A percentile compares a stretch with the other conserved stretches of the same genome.
Conservation (phyloP, 2,329 filamentous ascomycete species). For the Arthrobotrys sphaeroides region DNA sequence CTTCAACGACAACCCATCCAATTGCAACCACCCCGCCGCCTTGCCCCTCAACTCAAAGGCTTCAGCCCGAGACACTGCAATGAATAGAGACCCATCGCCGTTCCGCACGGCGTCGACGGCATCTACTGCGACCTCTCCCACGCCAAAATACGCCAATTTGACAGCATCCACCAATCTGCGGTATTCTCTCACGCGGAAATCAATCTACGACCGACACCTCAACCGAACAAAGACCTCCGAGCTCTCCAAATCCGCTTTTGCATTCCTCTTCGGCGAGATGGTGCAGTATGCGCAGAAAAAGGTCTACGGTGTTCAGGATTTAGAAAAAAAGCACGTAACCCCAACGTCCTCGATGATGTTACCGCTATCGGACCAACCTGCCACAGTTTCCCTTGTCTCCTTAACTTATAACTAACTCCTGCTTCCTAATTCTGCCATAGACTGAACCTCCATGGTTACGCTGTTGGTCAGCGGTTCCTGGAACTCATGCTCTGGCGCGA, state of each 20-base stretch:
- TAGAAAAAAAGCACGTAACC: constrained; percentile 78
- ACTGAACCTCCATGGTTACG: constrained; percentile 89
- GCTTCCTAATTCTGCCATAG: constrained; percentile 63
- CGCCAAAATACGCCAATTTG: constrained; percentile 51
- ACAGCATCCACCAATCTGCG: constrained; percentile 71
- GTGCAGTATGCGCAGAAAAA: constrained; percentile 90
- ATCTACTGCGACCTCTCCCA: constrained; percentile 64
- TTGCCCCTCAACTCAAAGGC: too few relatives aligned
- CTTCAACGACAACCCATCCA: neutral
- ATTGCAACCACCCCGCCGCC: neutral
- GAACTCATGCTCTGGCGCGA: constrained; percentile 92
- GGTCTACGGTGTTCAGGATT: constrained; percentile 90
- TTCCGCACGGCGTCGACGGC: constrained; percentile 22
- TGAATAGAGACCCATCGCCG: constrained; percentile 48
- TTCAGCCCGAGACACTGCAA: neutral
- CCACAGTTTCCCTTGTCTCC: neutral
- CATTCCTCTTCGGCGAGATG: constrained; percentile 96
- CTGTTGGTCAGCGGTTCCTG: constrained; percentile 90
- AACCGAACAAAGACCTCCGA: constrained; percentile 89
- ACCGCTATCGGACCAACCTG: too few relatives aligned
- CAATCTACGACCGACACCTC: constrained; percentile 94
- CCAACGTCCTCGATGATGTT: neutral
- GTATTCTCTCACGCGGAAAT: constrained; percentile 92
- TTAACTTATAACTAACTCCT: neutral
- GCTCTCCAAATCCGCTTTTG: constrained; percentile 91